Evolutionary conservation across 192 early-diverging fungal genomes (phyloP), one percentile per base, ranked within the genome.

Genomic region (Mortierella hygrophila): DNA sequence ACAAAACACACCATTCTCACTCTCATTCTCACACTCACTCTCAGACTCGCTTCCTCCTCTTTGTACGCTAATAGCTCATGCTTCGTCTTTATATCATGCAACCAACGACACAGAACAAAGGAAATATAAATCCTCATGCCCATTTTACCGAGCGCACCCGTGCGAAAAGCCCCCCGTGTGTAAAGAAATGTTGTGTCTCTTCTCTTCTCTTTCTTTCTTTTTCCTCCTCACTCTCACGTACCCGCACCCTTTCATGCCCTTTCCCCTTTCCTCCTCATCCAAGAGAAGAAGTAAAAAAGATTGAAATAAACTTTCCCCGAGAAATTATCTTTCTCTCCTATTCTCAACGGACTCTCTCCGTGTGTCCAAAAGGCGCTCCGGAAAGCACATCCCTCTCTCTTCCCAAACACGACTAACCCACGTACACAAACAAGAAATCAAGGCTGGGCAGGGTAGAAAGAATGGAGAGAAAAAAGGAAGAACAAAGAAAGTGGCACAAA

Each of bases 281-380:
- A 52, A 52, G 10, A 46, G 21, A 16, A 21, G 18, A 49, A n/a
- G n/a, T n/a, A n/a, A n/a, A 49, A 49, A 49, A 13, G 47, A 49
- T 49, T 41, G 26, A 73, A 73, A 73, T 73, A 73, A 73, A 73
- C 72, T 49, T 73, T 73, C 40, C 72, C 72, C 72, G 72, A 73
- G 49, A 73, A 49, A 73, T 46, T 46, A 72, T 29, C 41, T 47
- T 47, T 26, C 32, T 29, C 6, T 15, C 44, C 41, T 42, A 16
- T 29, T 47, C 46, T 26, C 71, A 72, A 49, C 29, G 46, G 26
- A 32, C 44, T 47, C n/a, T 13, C 42, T 42, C 42, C 72, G 46
- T 41, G 44, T 42, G 46, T 13, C 46, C 71, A 72, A 47, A 47
- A 32, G 16, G 26, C 9, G n/a, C 60, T 35, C 60, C 60, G 60